Evolutionary conservation across 495 filamentous ascomycete genomes (phyloP).

Genomic region (Hypoxylon subgilvum): DNA sequence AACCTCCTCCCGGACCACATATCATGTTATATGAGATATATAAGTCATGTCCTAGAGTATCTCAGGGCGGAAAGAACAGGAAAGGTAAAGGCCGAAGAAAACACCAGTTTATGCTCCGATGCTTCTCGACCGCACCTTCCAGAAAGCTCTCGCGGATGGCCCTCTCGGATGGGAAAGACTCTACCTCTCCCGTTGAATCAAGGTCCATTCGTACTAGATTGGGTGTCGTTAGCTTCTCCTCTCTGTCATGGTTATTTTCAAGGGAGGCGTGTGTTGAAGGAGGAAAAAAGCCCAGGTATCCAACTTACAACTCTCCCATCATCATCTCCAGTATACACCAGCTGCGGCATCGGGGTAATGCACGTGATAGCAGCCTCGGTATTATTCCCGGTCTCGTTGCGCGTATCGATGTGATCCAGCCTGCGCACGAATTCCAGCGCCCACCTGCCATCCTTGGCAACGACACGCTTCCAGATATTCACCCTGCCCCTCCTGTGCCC

Average conservation of each 20-base stretch:
- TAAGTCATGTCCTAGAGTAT: no score
- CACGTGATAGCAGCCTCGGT: slow-evolving; percentile 84
- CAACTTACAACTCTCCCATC: slow-evolving; percentile 73
- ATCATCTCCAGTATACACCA: slow-evolving; percentile 93
- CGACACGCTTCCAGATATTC: slow-evolving; percentile 69
- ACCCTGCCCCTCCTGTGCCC: slow-evolving; percentile 85
- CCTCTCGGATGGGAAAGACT: slow-evolving; percentile 14
- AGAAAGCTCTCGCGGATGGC: neutral
- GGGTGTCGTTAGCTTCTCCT: slow-evolving; percentile 25
- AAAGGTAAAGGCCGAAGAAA: no score
- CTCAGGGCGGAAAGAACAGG: no score
- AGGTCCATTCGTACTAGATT: slow-evolving; percentile 85
- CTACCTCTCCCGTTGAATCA: slow-evolving; percentile 70
- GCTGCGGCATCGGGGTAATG: slow-evolving; percentile 79
- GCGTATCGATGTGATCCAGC: slow-evolving; percentile 80
- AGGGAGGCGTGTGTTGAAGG: neutral
- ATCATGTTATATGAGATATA: no score
- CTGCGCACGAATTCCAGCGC: slow-evolving; percentile 67
- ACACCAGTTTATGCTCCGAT: slow-evolving; percentile 22
- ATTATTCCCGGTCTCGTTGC: slow-evolving; percentile 74
- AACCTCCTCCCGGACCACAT: no score
- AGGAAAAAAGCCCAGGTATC: neutral
- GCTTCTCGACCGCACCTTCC: slow-evolving; percentile 24
- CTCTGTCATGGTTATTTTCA: neutral
- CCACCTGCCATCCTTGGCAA: slow-evolving; percentile 53